Evolutionary conservation across 1,284 basidiomycete species (phyloP), one percentile per base, ranked within the genome.

Genomic region (Boletus smithii): DNA sequence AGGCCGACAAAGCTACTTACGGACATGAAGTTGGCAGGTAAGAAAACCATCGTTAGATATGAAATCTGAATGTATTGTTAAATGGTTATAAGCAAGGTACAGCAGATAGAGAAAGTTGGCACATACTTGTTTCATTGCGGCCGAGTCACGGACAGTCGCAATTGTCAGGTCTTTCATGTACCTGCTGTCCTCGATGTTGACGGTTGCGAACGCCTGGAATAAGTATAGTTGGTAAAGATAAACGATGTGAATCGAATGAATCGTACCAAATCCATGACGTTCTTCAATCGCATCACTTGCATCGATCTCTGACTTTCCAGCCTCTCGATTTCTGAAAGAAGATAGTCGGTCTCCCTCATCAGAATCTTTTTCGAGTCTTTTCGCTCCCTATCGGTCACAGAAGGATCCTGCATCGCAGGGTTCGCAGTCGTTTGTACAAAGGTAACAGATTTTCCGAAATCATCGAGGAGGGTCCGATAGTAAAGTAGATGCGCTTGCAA

Each of bases 41-140:
- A 63, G 58, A 80, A 81, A 20, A 77, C 56, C 75, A 80, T 80
- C 0, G 78, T 78, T 2, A 81, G 61, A 49, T 80, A 81, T 0
- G 76, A 68, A 17, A 73, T 67, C 61, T 69, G 23, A 4, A 27
- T 11, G 8, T 13, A 35, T 16, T 17, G 8, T 54, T 2, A 18
- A 13, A 13, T 5, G 4, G 24, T 4, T 17, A 2, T 54, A 16
- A 42, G 22, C 13, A 5, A 24, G 2, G 8, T 11, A 5, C 14
- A 13, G 5, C 31, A 1, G 14, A 11, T 3, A 14, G 17, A 8
- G 20, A 22, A 23, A 17, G 18, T 5, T 17, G 69, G 66, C 44
- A 49, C 41, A 23, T 46, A 67, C 67, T 48, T 79, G 79, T 58
- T 79, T 81, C 73, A 80, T 78, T 11, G 76, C 75, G 61, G 57